Base-by-base conservation (phyloP, 306 rosid genomes). In the Lablab purpureus region DNA sequence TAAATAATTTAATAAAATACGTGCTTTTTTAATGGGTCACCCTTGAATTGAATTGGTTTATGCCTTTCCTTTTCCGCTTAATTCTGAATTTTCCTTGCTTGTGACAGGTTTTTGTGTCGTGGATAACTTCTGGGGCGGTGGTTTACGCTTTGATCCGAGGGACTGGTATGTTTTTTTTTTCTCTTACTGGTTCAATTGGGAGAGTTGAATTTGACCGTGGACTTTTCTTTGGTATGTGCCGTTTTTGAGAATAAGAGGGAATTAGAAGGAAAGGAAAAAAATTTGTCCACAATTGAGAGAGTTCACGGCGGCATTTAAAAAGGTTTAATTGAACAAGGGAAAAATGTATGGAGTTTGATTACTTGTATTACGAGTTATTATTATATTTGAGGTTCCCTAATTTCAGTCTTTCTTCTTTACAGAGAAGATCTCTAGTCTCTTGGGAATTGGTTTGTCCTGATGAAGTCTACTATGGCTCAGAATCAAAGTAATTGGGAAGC, bases 401-500 rank as follows among this genome's bases (percentile, higher is more conserved):
- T 49, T 36, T 14, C 10, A 11, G 37, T 47, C 69, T 81, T 72
- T 14, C 17, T 56, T 79, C 43, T 62, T 84, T 86, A 85, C 86
- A 84, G 93, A 49, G 51, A 40, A 49, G 49, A 65, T 17, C 52
- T 34, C 74, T 63, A 66, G 64, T 71, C 67, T 63, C 25, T 50
- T 19, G 68, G 55, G 46, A 28, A 68, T 74, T 45, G 68, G 73
- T 75, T 78, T 40, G 82, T 75, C 25, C 19, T 0, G 27, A 84
- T 77, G 90, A 81, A 82, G 85, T 36, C 84, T 45, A 63, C 69
- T 18, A 90, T 92, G 97, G 89, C 91, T 82, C 93, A 89, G 91
- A 87, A 88, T 73, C 92, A 87, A 86, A 90, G 91, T 86, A 90
- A 84, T 82, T 94, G 98, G 97, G 98, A 94, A 82, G 96, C 97